A percentile compares a stretch with the other conserved stretches of the same genome.
Evolutionary conservation across 2,329 filamentous ascomycete species (phyloP).

Genomic region (Neofusicoccum laricinum): DNA sequence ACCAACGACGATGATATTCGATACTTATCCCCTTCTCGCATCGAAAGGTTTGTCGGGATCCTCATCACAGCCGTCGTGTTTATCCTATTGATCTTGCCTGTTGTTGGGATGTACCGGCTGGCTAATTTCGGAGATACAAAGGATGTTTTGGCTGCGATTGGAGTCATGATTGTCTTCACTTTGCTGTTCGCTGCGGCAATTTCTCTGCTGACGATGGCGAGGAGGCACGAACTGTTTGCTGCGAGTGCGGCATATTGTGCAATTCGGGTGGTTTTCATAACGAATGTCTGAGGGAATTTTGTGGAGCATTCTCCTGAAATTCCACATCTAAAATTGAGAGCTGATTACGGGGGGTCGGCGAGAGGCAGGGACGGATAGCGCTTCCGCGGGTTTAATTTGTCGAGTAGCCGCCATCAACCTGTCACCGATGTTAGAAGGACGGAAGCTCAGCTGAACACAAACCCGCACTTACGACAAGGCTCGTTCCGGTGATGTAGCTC

Average conservation of each 20-base stretch:
- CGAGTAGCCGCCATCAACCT: too few relatives aligned
- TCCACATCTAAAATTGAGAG: too few relatives aligned
- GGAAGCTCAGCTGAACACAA: too few relatives aligned
- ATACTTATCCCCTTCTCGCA: too few relatives aligned
- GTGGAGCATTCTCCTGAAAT: too few relatives aligned
- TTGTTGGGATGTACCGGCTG: slow-evolving; percentile 29
- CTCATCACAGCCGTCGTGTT: slow-evolving; percentile 32
- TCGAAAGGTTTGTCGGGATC: slow-evolving; percentile 28
- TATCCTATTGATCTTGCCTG: slow-evolving; percentile 28
- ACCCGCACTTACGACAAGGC: too few relatives aligned
- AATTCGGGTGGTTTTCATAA: slow-evolving; percentile 39
- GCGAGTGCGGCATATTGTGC: slow-evolving; percentile 39
- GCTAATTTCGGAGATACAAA: slow-evolving; percentile 12
- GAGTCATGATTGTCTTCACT: slow-evolving; percentile 30
- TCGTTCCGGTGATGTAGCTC: slow-evolving; percentile 39
- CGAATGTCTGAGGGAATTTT: slow-evolving; percentile 27
- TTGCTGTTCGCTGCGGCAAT: slow-evolving; percentile 37
- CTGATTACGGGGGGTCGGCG: too few relatives aligned
- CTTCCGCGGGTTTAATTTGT: too few relatives aligned
- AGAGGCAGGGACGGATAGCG: too few relatives aligned
- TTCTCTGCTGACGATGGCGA: slow-evolving; percentile 35
- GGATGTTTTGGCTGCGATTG: slow-evolving; percentile 26
- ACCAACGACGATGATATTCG: too few relatives aligned
- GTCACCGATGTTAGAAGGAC: too few relatives aligned
- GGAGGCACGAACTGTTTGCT: slow-evolving; percentile 38